phyloP scores from a whole-genome alignment of 2,329 filamentous ascomycete species.

The Thielaviopsis punctulata region DNA sequence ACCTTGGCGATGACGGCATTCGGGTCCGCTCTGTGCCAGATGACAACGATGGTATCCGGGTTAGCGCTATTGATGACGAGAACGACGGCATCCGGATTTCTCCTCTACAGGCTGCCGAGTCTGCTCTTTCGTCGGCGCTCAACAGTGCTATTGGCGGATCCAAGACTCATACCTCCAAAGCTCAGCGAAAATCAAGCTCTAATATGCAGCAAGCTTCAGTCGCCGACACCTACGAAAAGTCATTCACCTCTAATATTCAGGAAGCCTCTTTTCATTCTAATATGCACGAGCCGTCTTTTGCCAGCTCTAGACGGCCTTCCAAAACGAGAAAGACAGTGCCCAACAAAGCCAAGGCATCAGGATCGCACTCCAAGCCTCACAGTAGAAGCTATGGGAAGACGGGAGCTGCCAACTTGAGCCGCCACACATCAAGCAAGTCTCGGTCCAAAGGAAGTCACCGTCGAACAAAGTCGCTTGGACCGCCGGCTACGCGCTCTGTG shows the following conservation, averaged over 20 bases:
- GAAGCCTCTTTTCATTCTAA: no score
- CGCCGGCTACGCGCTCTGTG: constrained; percentile 7
- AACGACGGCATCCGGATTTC: constrained; percentile 18
- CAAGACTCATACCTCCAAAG: no score
- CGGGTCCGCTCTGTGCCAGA: constrained; percentile 1
- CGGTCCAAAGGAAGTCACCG: constrained; percentile 3
- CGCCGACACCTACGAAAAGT: no score
- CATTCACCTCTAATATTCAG: no score
- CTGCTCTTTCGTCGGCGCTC: constrained; percentile 11
- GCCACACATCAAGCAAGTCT: background rate
- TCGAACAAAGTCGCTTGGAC: constrained; percentile 7
- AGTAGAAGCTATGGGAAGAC: background rate
- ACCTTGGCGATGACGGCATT: constrained; percentile 3
- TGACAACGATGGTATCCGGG: constrained; percentile 27
- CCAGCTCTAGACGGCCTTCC: background rate
- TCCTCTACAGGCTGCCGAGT: constrained; percentile 14
- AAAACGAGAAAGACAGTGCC: background rate
- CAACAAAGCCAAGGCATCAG: background rate
- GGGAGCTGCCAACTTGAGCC: background rate
- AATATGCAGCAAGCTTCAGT: no score
- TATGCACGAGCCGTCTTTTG: constrained; percentile 15
- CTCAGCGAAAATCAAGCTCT: no score
- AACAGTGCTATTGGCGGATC: constrained; percentile 22
- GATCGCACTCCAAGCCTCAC: background rate
- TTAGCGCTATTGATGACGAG: constrained; percentile 16